Conservation (phyloP, 139 green algal species). For the Chlamydomonas schloesseri region DNA sequence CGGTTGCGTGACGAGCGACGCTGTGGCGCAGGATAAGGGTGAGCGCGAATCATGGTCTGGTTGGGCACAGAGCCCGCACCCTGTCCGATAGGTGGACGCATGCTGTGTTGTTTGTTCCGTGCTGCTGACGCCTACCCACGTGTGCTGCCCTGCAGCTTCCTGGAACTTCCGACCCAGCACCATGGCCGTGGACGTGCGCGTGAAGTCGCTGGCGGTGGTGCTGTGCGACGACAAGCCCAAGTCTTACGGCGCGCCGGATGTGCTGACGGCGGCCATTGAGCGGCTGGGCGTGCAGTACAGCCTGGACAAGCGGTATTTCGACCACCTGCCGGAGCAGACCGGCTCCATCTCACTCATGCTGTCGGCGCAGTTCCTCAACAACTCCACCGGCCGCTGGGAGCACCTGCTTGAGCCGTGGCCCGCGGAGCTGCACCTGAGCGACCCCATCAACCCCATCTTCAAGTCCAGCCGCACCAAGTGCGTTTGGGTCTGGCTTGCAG, state of each 20-base stretch:
- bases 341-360: slow-evolving; percentile 39
- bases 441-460: slow-evolving; percentile 69
- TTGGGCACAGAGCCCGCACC: no score
- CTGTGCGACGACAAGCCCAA: slow-evolving; percentile 90
- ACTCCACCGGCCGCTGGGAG: slow-evolving; percentile 82
- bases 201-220: slow-evolving; percentile 61
- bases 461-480: slow-evolving; percentile 63
- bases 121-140: not conserved
- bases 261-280: slow-evolving; percentile 71
- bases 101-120: no score
- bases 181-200: slow-evolving; percentile 38
- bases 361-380: slow-evolving; percentile 82
- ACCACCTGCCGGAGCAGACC: slow-evolving; percentile 52
- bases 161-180: slow-evolving; percentile 59
- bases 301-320: slow-evolving; percentile 32
- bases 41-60: no score
- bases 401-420: slow-evolving; percentile 78
- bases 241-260: slow-evolving; percentile 87
- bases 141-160: slow-evolving; percentile 8
- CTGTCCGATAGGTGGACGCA: no score
- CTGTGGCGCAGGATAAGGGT: no score
- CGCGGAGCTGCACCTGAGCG: slow-evolving; percentile 51
- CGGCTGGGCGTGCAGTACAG: slow-evolving; percentile 1
- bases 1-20: no score
- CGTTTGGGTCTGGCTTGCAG: not conserved